Conservation (phyloP, 2,329 filamentous ascomycete genomes). For the Aureobasidium sp. region DNA sequence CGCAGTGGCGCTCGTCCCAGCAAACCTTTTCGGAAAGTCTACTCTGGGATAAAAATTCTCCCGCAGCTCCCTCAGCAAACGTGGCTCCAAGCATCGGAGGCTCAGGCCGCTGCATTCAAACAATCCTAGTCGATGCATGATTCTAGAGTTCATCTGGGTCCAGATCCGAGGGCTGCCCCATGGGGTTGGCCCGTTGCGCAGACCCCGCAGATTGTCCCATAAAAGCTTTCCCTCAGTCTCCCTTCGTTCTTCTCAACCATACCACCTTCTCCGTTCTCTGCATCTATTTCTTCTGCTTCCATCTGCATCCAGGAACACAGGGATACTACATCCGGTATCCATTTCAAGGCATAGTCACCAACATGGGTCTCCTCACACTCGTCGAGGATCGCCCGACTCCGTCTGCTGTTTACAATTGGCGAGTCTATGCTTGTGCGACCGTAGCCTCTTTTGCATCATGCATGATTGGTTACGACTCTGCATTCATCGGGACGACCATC, state of each 20-base stretch:
- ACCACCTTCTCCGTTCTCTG: neutral
- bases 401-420: constrained; percentile 51
- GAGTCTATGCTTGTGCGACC: constrained; percentile 45
- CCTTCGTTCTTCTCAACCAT: neutral
- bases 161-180: neutral
- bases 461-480: constrained; percentile 58
- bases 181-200: neutral
- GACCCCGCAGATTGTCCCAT: neutral
- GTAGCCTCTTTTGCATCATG: constrained; percentile 49
- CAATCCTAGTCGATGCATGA: no score
- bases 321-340: neutral
- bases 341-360: constrained; percentile 6
- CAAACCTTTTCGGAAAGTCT: neutral
- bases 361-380: constrained; percentile 28
- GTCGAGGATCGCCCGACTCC: constrained; percentile 43
- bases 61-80: neutral
- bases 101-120: no score
- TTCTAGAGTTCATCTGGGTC: neutral
- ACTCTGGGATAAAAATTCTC: neutral
- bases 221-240: neutral
- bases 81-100: neutral
- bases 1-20: neutral
- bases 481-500: constrained; percentile 72
- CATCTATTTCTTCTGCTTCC: neutral
- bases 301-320: no score